Base-by-base conservation (phyloP, 2,329 filamentous ascomycete species). In the Xylariomycetidae sp. region DNA sequence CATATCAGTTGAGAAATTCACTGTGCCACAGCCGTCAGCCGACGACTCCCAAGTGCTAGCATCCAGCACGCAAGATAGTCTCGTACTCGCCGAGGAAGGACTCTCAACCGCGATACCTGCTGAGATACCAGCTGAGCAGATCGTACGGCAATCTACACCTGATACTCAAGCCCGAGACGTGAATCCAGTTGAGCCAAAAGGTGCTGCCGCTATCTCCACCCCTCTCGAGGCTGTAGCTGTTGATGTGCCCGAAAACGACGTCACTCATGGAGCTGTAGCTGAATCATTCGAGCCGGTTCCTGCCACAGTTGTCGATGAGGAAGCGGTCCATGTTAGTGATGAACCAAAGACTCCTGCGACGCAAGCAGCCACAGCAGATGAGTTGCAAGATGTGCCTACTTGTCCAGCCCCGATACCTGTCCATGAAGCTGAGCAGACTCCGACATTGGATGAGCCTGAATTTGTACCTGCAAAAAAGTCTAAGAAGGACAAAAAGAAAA, bases 401-500 rank as follows among this genome's bases (percentile, higher is more conserved):
- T n/a, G n/a, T n/a, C n/a, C n/a, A n/a, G n/a, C n/a, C n/a, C n/a
- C 20, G 20, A 23, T 8, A n/a, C n/a, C 20, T 23, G 20, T 12
- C 6, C 27, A 34, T 10, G n/a, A 18, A 15, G 27, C 34, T 19
- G 33, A 38, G 22, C 35, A 34, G 20, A 18, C 25, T 16, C 10
- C 17, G 14, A 16, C 26, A 16, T 17, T 30, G 17, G 43, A 40
- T 28, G 43, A 41, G 25, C 26, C 36, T 25, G 40, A 37, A 20
- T 10, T 30, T 12, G 25, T 19, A 18, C 27, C 34, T 9, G 28
- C 33, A 2, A 50, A 45, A 33, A 50, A 52, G 36, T 44, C 46
- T 16, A 57, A 57, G 37, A 59, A 55, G 26, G 49, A 46, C 31
- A 57, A 58, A 37, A 59, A 57, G 34, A 52, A 54, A 37, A 56